Evolutionary conservation across 192 early-diverging fungal species (phyloP).

Genomic region (Globomyces pollinis-pini): DNA sequence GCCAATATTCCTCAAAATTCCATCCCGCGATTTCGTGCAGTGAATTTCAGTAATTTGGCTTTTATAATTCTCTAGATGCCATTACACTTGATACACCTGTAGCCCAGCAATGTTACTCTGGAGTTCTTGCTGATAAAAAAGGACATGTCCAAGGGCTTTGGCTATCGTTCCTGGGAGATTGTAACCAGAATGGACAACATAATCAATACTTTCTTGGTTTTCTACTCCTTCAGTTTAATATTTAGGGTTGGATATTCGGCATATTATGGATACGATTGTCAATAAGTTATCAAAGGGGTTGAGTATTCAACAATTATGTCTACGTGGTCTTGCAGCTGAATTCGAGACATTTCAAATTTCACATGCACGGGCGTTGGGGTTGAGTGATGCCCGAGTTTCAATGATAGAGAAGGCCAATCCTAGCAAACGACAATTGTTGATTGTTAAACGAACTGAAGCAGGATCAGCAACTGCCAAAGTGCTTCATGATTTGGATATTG

Average conservation of each 20-base stretch:
- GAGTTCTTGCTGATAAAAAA: slow-evolving; percentile 57
- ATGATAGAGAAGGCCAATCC: slow-evolving; percentile 34
- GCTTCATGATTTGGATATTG: slow-evolving; percentile 43
- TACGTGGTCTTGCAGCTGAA: slow-evolving; percentile 40
- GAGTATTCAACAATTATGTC: slow-evolving; percentile 3
- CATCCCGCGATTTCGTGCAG: slow-evolving; percentile 55
- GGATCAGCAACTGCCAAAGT: slow-evolving; percentile 24
- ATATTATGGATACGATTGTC: slow-evolving; percentile 14
- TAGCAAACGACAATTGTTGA: slow-evolving; percentile 33
- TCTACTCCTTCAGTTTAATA: too few species aligned
- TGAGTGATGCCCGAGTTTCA: slow-evolving; percentile 36
- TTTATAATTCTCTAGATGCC: slow-evolving; percentile 50
- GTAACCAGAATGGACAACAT: slow-evolving; percentile 50
- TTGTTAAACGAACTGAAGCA: slow-evolving; percentile 35
- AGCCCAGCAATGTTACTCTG: slow-evolving; percentile 68
- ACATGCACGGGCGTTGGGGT: slow-evolving; percentile 41
- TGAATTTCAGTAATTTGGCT: slow-evolving; percentile 54
- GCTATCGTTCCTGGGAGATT: slow-evolving; percentile 68
- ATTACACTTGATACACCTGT: slow-evolving; percentile 77
- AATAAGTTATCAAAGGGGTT: slow-evolving; percentile 6
- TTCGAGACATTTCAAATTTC: slow-evolving; percentile 35
- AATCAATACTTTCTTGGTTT: slow-evolving; percentile 35
- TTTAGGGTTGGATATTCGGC: slow-evolving; percentile 15
- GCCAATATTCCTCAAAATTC: slow-evolving; percentile 43
- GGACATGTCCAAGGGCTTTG: slow-evolving; percentile 67